phyloP scores from a whole-genome alignment of 345 rosid genomes.

The Eucalyptus globulus region DNA sequence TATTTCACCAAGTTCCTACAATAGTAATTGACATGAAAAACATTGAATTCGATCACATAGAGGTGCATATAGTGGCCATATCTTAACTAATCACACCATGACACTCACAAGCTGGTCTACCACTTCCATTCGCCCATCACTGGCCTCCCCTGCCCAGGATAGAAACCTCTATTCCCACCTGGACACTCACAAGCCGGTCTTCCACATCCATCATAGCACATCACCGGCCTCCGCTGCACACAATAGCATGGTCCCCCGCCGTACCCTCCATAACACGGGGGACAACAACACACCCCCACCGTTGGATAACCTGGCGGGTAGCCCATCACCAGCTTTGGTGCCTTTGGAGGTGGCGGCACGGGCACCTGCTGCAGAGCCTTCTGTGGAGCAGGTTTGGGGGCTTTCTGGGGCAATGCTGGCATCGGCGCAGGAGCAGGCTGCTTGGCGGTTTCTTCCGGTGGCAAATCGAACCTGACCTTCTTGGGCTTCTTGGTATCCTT shows the following conservation, averaged over 20 bases:
- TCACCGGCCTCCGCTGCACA: background rate
- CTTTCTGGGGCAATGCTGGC: background rate
- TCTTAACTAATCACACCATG: constrained; percentile 41
- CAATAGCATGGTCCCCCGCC: background rate
- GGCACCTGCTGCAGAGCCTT: constrained; percentile 1
- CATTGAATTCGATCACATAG: constrained; percentile 17
- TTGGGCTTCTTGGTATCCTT: constrained; percentile 6
- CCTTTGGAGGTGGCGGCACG: background rate
- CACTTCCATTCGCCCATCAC: background rate
- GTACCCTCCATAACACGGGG: background rate
- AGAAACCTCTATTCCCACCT: background rate
- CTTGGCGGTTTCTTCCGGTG: background rate
- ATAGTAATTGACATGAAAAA: background rate
- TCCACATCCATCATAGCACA: background rate
- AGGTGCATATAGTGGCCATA: constrained; percentile 28
- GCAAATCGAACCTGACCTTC: background rate
- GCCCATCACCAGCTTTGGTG: background rate
- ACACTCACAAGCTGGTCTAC: constrained; percentile 30
- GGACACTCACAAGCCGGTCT: background rate
- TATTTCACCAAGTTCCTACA: background rate
- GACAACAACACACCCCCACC: background rate
- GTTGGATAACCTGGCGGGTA: background rate
- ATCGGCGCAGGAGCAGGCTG: background rate
- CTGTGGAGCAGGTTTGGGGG: background rate
- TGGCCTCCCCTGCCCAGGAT: background rate